Evolutionary conservation across 1,284 basidiomycete species (phyloP).

Genomic region (Earliella scabrosa): DNA sequence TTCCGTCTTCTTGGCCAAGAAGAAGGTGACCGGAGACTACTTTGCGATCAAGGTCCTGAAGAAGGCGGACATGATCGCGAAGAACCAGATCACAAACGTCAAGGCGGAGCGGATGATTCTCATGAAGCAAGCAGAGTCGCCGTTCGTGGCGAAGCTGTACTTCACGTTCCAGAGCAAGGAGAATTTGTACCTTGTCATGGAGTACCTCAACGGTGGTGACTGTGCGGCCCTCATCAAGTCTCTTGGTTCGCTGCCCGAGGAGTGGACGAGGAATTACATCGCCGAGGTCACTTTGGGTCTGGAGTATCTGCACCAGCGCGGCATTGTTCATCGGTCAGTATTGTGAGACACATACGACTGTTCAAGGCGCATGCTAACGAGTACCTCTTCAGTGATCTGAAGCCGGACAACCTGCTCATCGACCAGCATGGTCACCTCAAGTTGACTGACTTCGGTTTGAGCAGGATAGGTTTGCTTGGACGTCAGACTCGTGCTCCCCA

Average conservation of each 20-base stretch:
- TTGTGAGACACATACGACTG: background rate
- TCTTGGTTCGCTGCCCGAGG: conserved; percentile 91
- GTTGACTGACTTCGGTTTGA: conserved; percentile 97
- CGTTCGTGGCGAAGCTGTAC: conserved; percentile 98
- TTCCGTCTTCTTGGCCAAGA: conserved; percentile 97
- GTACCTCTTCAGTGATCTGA: conserved; percentile 77
- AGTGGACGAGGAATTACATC: conserved; percentile 96
- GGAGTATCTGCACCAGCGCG: conserved; percentile 93
- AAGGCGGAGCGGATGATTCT: conserved; percentile 99
- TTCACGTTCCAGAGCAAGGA: conserved; percentile 99
- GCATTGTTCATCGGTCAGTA: conserved; percentile 94
- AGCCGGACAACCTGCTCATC: conserved; percentile 97
- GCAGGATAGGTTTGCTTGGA: conserved; percentile 94
- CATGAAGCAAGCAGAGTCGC: conserved; percentile 99
- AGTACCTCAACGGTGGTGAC: conserved; percentile 97
- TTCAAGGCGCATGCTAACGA: background rate
- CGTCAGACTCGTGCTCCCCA: conserved; percentile 90
- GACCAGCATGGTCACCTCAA: conserved; percentile 96
- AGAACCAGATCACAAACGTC: conserved; percentile 99
- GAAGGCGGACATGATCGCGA: conserved; percentile 99
- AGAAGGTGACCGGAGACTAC: conserved; percentile 97
- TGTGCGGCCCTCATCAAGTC: conserved; percentile 97
- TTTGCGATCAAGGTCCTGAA: conserved; percentile 99
- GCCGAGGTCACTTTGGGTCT: conserved; percentile 96
- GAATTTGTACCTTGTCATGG: conserved; percentile 98